Base-by-base conservation (phyloP, 257 asterid species). In the Gentiana dahurica region DNA sequence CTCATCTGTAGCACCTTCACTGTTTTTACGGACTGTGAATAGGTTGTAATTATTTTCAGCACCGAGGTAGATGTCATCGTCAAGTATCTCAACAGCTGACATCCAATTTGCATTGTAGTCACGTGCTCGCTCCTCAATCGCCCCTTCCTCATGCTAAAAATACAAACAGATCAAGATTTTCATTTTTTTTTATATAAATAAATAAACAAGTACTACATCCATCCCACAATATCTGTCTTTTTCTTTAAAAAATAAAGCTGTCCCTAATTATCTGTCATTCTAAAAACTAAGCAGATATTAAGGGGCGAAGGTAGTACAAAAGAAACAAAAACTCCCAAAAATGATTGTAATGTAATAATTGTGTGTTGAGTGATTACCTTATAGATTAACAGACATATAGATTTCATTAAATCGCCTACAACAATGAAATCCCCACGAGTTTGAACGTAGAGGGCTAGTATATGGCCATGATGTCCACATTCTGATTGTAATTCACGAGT, bases 21-120 rank as follows among this genome's bases (percentile, higher is more conserved):
- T 88, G 43, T 92, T 85, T 72, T 88, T 92, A 51, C 95, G 79
- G 62, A 92, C 95, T 0, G 97, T 88, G 67, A 92, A 83, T 51
- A 92, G 84, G 71, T 92, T 92, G 51, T 76, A 92, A 55, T 81
- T 83, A 51, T 85, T 92, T 71, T 92, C 97, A 4, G 98, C 88
- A 5, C 98, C 98, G 12, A 92, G 84, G 77, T 85, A 88, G 37
- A 83, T 79, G 64, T 92, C 97, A 57, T 85, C 97, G 49, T 92
- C 95, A 3, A 88, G 95, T 68, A 92, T 92, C 84, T 88, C 98
- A 2, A 92, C 95, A n/a, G 98, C 97, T 33, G 98, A 79, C 97
- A 85, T 92, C 98, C 98, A 92, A 57, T 92, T 92, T 5, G 95
- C 97, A 4, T 92, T 88, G 79, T 92, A 92, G 77, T 92, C 97